Evolutionary conservation across 441 rosid species (phyloP).

Genomic region (Adansonia madagascariensis): DNA sequence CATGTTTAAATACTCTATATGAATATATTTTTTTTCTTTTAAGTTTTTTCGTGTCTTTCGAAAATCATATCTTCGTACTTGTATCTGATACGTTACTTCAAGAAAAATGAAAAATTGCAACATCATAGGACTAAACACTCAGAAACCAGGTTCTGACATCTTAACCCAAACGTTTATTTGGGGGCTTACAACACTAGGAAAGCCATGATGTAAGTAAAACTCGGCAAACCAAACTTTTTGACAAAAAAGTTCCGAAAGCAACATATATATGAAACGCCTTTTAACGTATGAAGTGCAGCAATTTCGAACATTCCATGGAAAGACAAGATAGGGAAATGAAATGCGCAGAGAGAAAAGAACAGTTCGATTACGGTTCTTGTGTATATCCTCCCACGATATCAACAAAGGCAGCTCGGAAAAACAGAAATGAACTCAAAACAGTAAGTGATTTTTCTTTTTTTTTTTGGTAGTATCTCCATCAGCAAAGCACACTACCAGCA

Average conservation of each 20-base stretch:
- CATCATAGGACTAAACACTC: neutral
- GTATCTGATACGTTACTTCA: too few relatives aligned
- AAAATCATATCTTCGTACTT: too few relatives aligned
- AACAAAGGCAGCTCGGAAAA: neutral
- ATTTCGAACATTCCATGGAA: conserved; percentile 9
- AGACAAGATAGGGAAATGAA: neutral
- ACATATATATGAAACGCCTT: neutral
- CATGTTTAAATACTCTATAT: too few relatives aligned
- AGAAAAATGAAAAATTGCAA: too few relatives aligned
- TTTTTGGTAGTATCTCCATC: neutral
- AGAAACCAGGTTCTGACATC: neutral
- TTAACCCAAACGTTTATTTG: neutral
- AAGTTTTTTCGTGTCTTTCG: too few relatives aligned
- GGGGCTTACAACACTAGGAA: neutral
- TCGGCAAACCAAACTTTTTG: neutral
- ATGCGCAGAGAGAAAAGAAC: conserved; percentile 1
- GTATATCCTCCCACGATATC: conserved; percentile 17
- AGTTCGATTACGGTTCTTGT: conserved; percentile 27
- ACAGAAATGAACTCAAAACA: neutral
- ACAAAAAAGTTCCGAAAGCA: neutral
- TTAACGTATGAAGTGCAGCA: neutral
- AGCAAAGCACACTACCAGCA: conserved; percentile 53
- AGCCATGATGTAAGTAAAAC: neutral
- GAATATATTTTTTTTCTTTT: too few relatives aligned
- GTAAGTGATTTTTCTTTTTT: neutral